Conservation (phyloP, 2,329 filamentous ascomycete species). For the Sclerotiophoma versabilis region DNA sequence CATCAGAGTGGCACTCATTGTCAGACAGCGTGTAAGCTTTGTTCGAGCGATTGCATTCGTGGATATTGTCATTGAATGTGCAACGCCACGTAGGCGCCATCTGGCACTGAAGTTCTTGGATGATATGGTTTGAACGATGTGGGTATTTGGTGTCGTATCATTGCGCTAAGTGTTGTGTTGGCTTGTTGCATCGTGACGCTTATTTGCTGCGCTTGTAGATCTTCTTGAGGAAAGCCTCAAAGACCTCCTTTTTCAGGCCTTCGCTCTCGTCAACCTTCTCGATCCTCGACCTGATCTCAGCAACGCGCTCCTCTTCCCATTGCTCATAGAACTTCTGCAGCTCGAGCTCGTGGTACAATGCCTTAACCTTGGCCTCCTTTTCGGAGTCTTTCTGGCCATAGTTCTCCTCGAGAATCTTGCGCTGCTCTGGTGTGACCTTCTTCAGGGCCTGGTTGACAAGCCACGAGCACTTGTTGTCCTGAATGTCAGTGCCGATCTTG, state of each 20-base stretch:
- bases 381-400: constrained; percentile 90
- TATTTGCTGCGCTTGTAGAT: constrained; percentile 99
- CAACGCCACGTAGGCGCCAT: too few relatives aligned
- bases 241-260: constrained; percentile 88
- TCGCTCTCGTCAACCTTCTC: constrained; percentile 80
- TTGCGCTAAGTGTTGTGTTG: neutral
- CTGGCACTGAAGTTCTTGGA: neutral
- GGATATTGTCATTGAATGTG: too few relatives aligned
- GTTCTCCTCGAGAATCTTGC: constrained; percentile 85
- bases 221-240: constrained; percentile 89
- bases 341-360: constrained; percentile 83
- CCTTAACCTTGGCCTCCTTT: constrained; percentile 86
- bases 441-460: constrained; percentile 92
- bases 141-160: constrained; percentile 5
- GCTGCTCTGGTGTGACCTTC: constrained; percentile 82
- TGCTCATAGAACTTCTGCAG: constrained; percentile 83
- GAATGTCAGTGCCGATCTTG: constrained; percentile 98
- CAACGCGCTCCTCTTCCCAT: constrained; percentile 87
- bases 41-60: too few relatives aligned
- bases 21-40: too few relatives aligned
- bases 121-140: neutral
- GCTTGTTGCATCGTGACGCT: constrained; percentile 9
- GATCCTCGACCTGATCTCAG: constrained; percentile 79
- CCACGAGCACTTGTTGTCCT: constrained; percentile 99
- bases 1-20: too few relatives aligned